Evolutionary conservation across 176 grass and related monocot genomes (phyloP).

Genomic region (Bothriochloa decipiens): DNA sequence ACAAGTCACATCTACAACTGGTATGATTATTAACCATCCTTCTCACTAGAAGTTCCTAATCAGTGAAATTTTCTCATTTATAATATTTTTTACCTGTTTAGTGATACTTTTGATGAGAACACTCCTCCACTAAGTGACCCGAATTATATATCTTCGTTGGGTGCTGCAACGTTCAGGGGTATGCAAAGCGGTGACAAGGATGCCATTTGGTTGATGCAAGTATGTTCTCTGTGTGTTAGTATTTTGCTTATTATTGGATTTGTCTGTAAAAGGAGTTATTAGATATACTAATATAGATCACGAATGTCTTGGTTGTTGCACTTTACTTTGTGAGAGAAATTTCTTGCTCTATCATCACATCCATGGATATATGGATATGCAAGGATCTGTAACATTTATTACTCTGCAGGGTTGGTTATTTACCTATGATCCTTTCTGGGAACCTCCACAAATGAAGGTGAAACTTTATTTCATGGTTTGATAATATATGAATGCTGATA

Average conservation of each 20-base stretch:
- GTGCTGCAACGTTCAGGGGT: constrained; percentile 81
- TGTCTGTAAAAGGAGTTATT: constrained; percentile 16
- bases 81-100: constrained; percentile 43
- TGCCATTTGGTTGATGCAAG: constrained; percentile 95
- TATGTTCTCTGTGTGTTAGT: constrained; percentile 43
- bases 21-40: constrained; percentile 45
- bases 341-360: constrained; percentile 4
- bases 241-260: constrained; percentile 15
- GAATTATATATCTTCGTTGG: constrained; percentile 83
- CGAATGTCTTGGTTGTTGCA: constrained; percentile 23
- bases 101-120: constrained; percentile 97
- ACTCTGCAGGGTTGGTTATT: constrained; percentile 80
- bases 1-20: constrained; percentile 88
- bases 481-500: constrained; percentile 20
- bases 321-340: not conserved
- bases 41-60: not conserved
- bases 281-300: not conserved
- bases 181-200: constrained; percentile 79
- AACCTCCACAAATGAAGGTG: constrained; percentile 93
- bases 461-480: constrained; percentile 18
- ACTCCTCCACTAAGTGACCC: constrained; percentile 77
- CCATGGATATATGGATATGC: constrained; percentile 30
- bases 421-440: constrained; percentile 91
- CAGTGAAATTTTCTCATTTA: constrained; percentile 34
- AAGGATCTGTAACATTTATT: constrained; percentile 33